Evolutionary conservation across 2,329 filamentous ascomycete species (phyloP).

Genomic region (Zasmidium citrigriseum): DNA sequence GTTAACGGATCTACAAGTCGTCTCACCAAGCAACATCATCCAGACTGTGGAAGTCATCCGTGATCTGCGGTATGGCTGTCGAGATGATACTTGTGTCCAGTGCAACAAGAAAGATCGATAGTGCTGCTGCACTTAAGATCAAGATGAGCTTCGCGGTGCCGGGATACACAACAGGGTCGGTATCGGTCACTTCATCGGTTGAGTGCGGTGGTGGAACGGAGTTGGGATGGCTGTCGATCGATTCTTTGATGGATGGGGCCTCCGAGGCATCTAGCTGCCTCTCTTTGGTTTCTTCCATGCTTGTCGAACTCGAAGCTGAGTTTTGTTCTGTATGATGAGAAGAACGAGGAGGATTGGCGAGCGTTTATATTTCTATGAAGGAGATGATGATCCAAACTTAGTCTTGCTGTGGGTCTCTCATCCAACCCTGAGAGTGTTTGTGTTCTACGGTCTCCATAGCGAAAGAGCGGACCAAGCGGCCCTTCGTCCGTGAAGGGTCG

Average conservation of each 20-base stretch:
- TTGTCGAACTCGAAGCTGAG: not conserved
- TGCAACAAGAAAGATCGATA: slow-evolving; percentile 20
- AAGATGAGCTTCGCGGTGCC: slow-evolving; percentile 1
- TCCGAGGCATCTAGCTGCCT: not conserved
- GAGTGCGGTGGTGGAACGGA: not conserved
- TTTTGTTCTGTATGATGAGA: no score
- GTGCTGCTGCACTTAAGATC: slow-evolving; percentile 1
- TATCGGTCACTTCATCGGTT: not conserved
- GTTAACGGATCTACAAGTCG: slow-evolving; percentile 1
- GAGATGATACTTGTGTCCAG: slow-evolving; percentile 40
- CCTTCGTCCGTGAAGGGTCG: no score
- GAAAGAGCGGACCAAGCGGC: no score
- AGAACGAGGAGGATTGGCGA: no score
- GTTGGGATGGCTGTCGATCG: not conserved
- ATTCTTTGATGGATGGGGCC: not conserved
- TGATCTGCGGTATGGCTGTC: slow-evolving; percentile 51
- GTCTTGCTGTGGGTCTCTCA: no score
- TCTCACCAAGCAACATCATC: slow-evolving; percentile 48
- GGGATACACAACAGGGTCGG: not conserved
- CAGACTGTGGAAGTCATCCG: slow-evolving; percentile 49
- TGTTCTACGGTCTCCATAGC: no score
- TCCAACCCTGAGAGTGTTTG: no score
- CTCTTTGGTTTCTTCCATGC: not conserved
- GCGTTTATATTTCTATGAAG: no score
- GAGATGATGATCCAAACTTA: no score